Evolutionary conservation across 108 stramenopile genomes (phyloP), one percentile per base, ranked within the genome.

Genomic region (Skeletonema tropicum): DNA sequence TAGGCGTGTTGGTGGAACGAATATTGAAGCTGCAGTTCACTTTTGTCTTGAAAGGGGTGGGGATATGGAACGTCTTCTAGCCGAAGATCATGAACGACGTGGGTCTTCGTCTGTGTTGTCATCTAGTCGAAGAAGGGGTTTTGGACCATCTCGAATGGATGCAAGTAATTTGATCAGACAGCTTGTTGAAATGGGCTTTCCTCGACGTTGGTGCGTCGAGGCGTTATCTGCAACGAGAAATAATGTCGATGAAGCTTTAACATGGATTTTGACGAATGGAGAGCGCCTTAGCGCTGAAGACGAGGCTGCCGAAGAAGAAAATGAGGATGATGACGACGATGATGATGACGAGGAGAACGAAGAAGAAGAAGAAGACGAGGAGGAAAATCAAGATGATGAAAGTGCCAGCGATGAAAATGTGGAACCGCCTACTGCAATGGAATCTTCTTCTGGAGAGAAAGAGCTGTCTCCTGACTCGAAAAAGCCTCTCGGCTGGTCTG

Each of bases 131-230:
- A 82, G 85, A 52, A 73, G 89, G 39, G 77, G 74, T 17, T 73
- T 73, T 64, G 68, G 69, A 14, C 57, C 66, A 49, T 70, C 79
- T 15, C 69, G 83, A 32, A 55, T 65, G 30, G 76, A 78, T 36
- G 71, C 87, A 33, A 88, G 71, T 35, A 89, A 92, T 57, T 72
- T 92, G 36, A 79, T 97, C 48, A 86, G 84, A 38, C 97, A 98
- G 69, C 87, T 98, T 19, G 83, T 95, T 25, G 98, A 98, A 75
- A 98, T 98, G 97, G 98, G 98, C 26, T 98, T 98, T 71, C 98
- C 98, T 9, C 80, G 89, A 19, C 88, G 89, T 75, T 98, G 96
- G 94, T 97, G 98, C 73, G 82, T 86, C 8, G 91, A 94, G 73
- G 97, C 98, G 7, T 83, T 98, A 12, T 88, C 90, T 19, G 93